phyloP scores from a whole-genome alignment of 2,329 filamentous ascomycete species.

The Canariomyces notabilis region DNA sequence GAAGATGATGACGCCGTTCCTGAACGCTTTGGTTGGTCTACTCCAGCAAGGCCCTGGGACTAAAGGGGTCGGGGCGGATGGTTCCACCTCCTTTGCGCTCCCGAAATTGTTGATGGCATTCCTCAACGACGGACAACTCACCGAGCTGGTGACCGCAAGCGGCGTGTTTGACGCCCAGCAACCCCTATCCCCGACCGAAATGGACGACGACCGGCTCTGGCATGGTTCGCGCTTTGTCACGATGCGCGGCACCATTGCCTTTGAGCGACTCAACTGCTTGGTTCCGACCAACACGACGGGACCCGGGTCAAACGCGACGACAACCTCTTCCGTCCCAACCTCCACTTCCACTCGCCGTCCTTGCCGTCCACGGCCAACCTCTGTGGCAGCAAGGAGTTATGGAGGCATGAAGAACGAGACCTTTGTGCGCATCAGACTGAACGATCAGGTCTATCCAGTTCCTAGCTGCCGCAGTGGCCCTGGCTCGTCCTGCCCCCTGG shows the following conservation, averaged over 20 bases:
- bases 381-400: slow-evolving; percentile 9
- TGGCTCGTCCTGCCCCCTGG: slow-evolving; percentile 47
- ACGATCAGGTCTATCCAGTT: slow-evolving; percentile 59
- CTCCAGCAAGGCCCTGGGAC: slow-evolving; percentile 30
- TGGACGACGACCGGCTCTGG: slow-evolving; percentile 47
- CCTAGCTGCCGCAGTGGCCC: slow-evolving; percentile 51
- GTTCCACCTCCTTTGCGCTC: slow-evolving; percentile 42
- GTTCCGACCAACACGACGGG: slow-evolving; percentile 6
- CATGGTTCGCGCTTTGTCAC: slow-evolving; percentile 51
- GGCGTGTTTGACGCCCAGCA: slow-evolving; percentile 57
- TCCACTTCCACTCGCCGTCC: background rate
- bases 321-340: no score
- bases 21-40: slow-evolving; percentile 48
- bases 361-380: slow-evolving; percentile 10
- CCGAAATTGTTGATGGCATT: slow-evolving; percentile 58
- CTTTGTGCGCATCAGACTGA: slow-evolving; percentile 54
- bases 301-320: no score
- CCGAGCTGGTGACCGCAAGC: slow-evolving; percentile 53
- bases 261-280: slow-evolving; percentile 56
- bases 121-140: slow-evolving; percentile 62
- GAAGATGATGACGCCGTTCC: slow-evolving; percentile 57
- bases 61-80: slow-evolving; percentile 29
- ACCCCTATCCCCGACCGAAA: slow-evolving; percentile 42
- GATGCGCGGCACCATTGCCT: slow-evolving; percentile 61
- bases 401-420: slow-evolving; percentile 29